A percentile compares a stretch with the other conserved stretches of the same genome.
phyloP scores from a whole-genome alignment of 2,329 filamentous ascomycete species.

The Fusarium nodosum region DNA sequence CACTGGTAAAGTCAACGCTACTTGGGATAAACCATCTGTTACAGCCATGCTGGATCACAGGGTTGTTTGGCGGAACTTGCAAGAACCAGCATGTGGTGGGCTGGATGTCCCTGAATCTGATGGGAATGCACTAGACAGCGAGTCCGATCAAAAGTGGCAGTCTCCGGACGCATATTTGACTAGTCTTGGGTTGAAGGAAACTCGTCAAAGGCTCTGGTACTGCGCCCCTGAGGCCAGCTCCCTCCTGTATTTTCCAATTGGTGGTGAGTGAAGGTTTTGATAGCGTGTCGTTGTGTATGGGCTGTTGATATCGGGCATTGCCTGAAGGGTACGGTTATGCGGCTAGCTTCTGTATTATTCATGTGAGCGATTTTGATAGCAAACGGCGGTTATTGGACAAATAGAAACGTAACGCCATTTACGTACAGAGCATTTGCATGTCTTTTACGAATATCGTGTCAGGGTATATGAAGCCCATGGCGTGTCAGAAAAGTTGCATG shows the following conservation, averaged over 20 bases:
- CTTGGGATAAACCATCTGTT: not conserved
- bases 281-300: not conserved
- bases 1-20: not conserved
- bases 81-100: constrained; percentile 9
- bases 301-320: not conserved
- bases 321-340: constrained; percentile 1
- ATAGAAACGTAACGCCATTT: not conserved
- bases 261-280: not conserved
- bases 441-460: not conserved
- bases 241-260: not conserved
- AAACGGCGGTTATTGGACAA: not conserved
- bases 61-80: constrained; percentile 3
- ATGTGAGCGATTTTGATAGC: not conserved
- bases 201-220: not conserved
- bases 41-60: not conserved
- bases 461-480: not conserved
- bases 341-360: not conserved
- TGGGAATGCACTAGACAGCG: not conserved
- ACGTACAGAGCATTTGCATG: constrained; percentile 15
- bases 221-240: not conserved
- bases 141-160: not conserved
- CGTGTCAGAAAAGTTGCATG: not conserved
- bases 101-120: not conserved
- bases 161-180: not conserved
- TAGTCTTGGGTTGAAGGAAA: not conserved